Evolutionary conservation across 371 early-diverging fungal genomes (phyloP).

Genomic region (Nematocida sp.): DNA sequence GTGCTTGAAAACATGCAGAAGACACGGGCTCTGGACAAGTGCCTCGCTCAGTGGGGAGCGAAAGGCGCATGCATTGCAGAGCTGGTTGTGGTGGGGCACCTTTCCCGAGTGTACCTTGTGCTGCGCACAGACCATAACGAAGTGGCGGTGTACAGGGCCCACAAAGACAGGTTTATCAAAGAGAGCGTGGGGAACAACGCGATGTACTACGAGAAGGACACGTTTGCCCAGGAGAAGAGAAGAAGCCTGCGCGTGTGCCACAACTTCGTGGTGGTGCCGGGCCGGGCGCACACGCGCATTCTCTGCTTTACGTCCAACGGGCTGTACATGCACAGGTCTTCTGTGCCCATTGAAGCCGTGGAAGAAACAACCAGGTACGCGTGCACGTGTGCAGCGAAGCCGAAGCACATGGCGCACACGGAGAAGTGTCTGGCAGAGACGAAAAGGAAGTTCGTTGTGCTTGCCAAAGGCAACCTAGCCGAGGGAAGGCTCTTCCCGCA

Average conservation of each 20-base stretch:
- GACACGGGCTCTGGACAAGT: neutral
- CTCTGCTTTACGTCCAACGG: slow-evolving; percentile 19
- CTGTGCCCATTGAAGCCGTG: slow-evolving; percentile 19
- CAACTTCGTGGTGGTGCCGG: slow-evolving; percentile 32
- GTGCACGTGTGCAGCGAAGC: neutral
- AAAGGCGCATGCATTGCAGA: neutral
- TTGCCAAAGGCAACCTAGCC: slow-evolving; percentile 38
- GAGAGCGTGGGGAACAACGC: slow-evolving; percentile 1
- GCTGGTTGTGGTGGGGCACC: neutral
- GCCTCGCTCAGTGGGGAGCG: neutral
- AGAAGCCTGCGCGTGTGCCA: neutral
- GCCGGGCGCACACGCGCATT: slow-evolving; percentile 1
- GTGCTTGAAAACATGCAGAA: neutral
- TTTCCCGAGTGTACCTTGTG: neutral
- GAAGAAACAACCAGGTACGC: neutral
- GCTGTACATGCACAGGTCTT: neutral
- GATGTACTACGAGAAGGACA: slow-evolving; percentile 30
- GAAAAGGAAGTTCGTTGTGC: neutral
- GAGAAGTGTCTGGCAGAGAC: neutral
- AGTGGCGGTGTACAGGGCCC: slow-evolving; percentile 12
- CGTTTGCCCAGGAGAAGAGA: neutral
- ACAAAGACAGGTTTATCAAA: neutral
- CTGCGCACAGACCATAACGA: slow-evolving; percentile 25
- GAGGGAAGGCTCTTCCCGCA: neutral
- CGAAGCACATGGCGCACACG: neutral